phyloP scores from a whole-genome alignment of 805 yeast genomes.

The Pichia nakasei region DNA sequence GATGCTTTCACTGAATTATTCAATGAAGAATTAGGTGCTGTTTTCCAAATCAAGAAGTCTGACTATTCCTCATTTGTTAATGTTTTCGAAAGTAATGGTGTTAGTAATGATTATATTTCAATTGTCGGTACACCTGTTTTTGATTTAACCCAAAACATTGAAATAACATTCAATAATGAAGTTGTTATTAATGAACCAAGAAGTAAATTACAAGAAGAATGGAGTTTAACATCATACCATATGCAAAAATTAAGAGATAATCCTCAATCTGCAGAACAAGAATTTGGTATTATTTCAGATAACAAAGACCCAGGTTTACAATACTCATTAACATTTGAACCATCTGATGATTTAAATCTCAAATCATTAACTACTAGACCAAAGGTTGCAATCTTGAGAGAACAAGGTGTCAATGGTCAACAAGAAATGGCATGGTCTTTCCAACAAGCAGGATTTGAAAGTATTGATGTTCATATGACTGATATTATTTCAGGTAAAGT shows the following conservation, averaged over 20 bases:
- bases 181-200: conserved; percentile 47
- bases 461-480: conserved; percentile 95
- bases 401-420: conserved; percentile 97
- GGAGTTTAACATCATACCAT: conserved; percentile 85
- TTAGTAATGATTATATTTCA: conserved; percentile 43
- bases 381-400: conserved; percentile 91
- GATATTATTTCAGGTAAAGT: conserved; percentile 73
- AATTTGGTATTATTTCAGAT: conserved; percentile 63
- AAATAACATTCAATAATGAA: conserved; percentile 38
- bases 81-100: conserved; percentile 49
- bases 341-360: conserved; percentile 39
- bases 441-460: conserved; percentile 87
- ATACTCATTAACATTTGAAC: conserved; percentile 67
- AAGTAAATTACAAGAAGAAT: conserved; percentile 64
- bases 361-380: conserved; percentile 44
- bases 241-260: conserved; percentile 91
- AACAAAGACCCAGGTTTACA: conserved; percentile 85
- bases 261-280: conserved; percentile 85
- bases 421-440: conserved; percentile 98
- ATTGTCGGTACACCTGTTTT: conserved; percentile 65
- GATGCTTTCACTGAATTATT: conserved; percentile 50
- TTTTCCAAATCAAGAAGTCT: conserved; percentile 67
- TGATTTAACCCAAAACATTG: conserved; percentile 36
- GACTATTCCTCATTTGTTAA: conserved; percentile 47
- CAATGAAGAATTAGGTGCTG: conserved; percentile 93